phyloP scores from a whole-genome alignment of 2,329 filamentous ascomycete genomes.

The Pseudopithomyces maydicus region DNA sequence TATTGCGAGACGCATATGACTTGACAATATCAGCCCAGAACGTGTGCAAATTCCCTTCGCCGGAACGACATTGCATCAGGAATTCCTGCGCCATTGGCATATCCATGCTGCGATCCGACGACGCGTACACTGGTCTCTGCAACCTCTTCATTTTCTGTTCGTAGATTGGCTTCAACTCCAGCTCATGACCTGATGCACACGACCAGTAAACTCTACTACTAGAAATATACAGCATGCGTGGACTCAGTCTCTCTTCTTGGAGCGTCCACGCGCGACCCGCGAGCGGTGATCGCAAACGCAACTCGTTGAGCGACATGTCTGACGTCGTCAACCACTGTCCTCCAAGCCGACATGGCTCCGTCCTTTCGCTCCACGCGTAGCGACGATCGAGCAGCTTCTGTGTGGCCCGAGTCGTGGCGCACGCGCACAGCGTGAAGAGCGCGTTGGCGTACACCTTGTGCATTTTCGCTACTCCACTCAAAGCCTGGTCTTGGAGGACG shows the following conservation, averaged over 20 bases:
- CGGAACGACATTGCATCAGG: constrained; percentile 3
- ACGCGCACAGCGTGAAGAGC: constrained; percentile 11
- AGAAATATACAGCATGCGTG: constrained; percentile 14
- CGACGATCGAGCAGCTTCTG: constrained; percentile 9
- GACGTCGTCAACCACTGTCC: constrained; percentile 11
- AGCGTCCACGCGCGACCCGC: constrained; percentile 14
- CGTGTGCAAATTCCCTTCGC: constrained; percentile 3
- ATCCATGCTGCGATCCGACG: constrained; percentile 4
- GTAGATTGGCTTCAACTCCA: constrained; percentile 9
- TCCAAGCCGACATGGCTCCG: constrained; percentile 12
- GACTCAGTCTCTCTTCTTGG: constrained; percentile 17
- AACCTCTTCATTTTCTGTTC: neutral
- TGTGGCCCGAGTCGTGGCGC: constrained; percentile 9
- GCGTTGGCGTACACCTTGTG: constrained; percentile 17
- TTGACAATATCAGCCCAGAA: constrained; percentile 13
- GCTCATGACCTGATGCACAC: constrained; percentile 6
- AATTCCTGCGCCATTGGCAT: constrained; percentile 12
- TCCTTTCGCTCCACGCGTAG: constrained; percentile 9
- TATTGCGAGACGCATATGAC: constrained; percentile 11
- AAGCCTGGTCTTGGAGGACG: constrained; percentile 8
- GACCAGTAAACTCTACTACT: constrained; percentile 13
- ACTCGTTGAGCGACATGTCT: constrained; percentile 12
- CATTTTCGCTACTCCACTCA: constrained; percentile 8
- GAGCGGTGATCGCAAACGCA: constrained; percentile 13
- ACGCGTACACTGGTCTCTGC: constrained; percentile 8